Evolutionary conservation across 768 basidiomycete species (phyloP).

Genomic region (Rickenella mellea): DNA sequence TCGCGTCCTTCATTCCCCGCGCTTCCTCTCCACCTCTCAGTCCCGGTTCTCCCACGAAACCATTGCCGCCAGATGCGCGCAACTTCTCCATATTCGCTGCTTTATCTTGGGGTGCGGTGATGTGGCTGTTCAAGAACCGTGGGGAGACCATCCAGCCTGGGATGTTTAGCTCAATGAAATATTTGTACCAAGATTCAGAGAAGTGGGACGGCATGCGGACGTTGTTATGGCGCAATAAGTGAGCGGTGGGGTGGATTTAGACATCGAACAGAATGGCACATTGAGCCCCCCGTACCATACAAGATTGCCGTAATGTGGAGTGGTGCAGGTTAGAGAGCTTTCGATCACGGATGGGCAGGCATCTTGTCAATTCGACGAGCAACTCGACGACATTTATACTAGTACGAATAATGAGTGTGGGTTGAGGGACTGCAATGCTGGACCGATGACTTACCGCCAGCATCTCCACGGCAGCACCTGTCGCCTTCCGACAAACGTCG

Average conservation of each 20-base stretch:
- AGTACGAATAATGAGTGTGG: slow-evolving; percentile 10
- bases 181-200: slow-evolving; percentile 91
- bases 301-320: not conserved
- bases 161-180: slow-evolving; percentile 94
- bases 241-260: slow-evolving; percentile 18
- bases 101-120: slow-evolving; percentile 87
- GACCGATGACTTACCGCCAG: slow-evolving; percentile 36
- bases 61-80: slow-evolving; percentile 74
- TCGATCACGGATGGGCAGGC: slow-evolving; percentile 10
- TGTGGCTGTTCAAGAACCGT: slow-evolving; percentile 88
- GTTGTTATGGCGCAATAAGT: slow-evolving; percentile 87
- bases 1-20: slow-evolving; percentile 87
- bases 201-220: slow-evolving; percentile 75
- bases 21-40: slow-evolving; percentile 45
- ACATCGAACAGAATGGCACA: too few relatives aligned
- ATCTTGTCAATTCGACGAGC: slow-evolving; percentile 42
- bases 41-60: slow-evolving; percentile 38
- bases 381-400: slow-evolving; percentile 59
- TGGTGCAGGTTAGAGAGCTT: not conserved
- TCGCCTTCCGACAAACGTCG: slow-evolving; percentile 47
- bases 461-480: slow-evolving; percentile 59
- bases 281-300: too few relatives aligned
- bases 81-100: slow-evolving; percentile 87
- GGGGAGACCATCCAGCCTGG: slow-evolving; percentile 92
- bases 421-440: slow-evolving; percentile 1